phyloP scores from a whole-genome alignment of 495 filamentous ascomycete species.

The Baudoinia panamericana region DNA sequence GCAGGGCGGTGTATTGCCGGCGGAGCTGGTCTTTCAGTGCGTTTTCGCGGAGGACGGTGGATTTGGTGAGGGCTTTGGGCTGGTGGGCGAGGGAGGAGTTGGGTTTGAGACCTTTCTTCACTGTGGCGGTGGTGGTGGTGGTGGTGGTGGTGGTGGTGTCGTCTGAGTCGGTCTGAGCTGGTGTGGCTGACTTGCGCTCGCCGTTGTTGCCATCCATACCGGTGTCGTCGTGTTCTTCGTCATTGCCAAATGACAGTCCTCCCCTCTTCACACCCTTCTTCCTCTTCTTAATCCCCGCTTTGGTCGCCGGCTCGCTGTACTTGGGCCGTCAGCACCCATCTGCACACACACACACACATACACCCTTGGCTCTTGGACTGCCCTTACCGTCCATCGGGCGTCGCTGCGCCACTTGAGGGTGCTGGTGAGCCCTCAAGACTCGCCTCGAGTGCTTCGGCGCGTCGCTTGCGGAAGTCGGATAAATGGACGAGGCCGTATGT shows the following conservation, averaged over 20 bases:
- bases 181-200: slow-evolving; percentile 16
- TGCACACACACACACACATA: no score
- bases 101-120: slow-evolving; percentile 44
- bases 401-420: slow-evolving; percentile 34
- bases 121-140: slow-evolving; percentile 23
- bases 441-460: slow-evolving; percentile 86
- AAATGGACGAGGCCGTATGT: slow-evolving; percentile 88
- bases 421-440: no score
- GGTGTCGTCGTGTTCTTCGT: slow-evolving; percentile 44
- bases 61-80: slow-evolving; percentile 77
- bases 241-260: slow-evolving; percentile 56
- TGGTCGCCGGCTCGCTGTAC: slow-evolving; percentile 36
- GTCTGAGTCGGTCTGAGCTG: slow-evolving; percentile 23
- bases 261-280: slow-evolving; percentile 48
- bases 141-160: slow-evolving; percentile 30
- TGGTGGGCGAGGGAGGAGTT: slow-evolving; percentile 54
- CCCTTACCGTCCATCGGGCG: slow-evolving; percentile 31
- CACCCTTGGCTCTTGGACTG: no score
- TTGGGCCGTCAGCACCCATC: slow-evolving; percentile 36
- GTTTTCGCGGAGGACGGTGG: slow-evolving; percentile 66
- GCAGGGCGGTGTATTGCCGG: slow-evolving; percentile 70
- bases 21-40: slow-evolving; percentile 68
- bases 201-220: slow-evolving; percentile 15
- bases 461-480: slow-evolving; percentile 91
- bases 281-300: slow-evolving; percentile 48